phyloP scores from a whole-genome alignment of 331 rosid species.

The Dryas integrifolia region DNA sequence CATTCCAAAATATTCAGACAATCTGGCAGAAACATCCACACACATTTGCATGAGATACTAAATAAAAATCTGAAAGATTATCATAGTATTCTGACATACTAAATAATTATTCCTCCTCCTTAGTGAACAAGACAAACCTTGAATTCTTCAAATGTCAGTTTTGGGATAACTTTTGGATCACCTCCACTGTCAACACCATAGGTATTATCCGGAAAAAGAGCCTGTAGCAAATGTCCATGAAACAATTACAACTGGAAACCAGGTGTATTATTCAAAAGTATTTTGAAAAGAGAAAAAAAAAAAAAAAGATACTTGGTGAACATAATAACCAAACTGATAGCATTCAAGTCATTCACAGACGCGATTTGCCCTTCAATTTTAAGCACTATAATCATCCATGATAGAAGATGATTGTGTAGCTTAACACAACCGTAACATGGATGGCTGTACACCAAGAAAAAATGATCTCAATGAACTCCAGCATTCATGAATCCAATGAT shows the following conservation, averaged over 20 bases:
- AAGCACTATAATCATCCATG: not conserved
- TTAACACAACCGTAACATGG: slow-evolving; percentile 5
- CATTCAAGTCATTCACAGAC: not conserved
- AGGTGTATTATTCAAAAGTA: not conserved
- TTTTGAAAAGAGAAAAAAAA: slow-evolving; percentile 7
- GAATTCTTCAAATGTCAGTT: slow-evolving; percentile 77
- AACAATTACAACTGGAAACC: slow-evolving; percentile 17
- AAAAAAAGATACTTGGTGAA: slow-evolving; percentile 2
- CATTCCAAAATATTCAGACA: not conserved
- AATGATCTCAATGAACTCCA: not conserved
- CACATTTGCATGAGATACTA: not conserved
- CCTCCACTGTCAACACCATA: slow-evolving; percentile 99
- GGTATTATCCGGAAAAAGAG: slow-evolving; percentile 91
- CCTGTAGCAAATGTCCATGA: slow-evolving; percentile 45
- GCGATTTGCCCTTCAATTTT: slow-evolving; percentile 7
- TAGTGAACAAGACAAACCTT: slow-evolving; percentile 57
- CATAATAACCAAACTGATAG: not conserved
- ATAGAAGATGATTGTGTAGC: not conserved
- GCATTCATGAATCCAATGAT: not conserved
- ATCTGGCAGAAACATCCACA: not conserved
- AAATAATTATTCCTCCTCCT: not conserved
- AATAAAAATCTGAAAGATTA: not conserved
- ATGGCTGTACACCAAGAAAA: not conserved
- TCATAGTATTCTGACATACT: not conserved
- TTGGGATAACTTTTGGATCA: slow-evolving; percentile 88